Evolutionary conservation across 805 yeast species (phyloP).

Genomic region (Wickerhamomyces bovis): DNA sequence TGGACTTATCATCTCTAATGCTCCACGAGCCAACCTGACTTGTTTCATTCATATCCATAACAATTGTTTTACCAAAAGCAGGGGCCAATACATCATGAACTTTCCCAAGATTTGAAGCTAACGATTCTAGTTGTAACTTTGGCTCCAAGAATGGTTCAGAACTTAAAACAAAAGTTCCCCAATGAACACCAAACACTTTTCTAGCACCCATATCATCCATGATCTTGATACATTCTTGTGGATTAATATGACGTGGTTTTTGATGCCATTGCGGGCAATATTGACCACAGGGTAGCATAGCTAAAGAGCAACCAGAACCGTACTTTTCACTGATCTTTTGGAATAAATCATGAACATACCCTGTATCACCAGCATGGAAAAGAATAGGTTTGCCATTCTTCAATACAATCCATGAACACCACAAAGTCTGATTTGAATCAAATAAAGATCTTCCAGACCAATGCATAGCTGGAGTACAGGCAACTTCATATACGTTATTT

Average conservation of each 20-base stretch:
- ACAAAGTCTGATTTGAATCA: slow-evolving; percentile 75
- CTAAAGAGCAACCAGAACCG: slow-evolving; percentile 55
- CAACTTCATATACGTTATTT: slow-evolving; percentile 61
- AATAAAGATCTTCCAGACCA: slow-evolving; percentile 88
- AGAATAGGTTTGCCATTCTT: slow-evolving; percentile 64
- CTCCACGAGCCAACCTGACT: slow-evolving; percentile 4
- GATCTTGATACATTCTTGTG: slow-evolving; percentile 67
- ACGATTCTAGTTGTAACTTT: slow-evolving; percentile 45
- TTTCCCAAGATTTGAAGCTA: slow-evolving; percentile 38
- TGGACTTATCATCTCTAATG: slow-evolving; percentile 26
- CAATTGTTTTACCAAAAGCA: slow-evolving; percentile 66
- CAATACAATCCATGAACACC: slow-evolving; percentile 82
- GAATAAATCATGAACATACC: slow-evolving; percentile 74
- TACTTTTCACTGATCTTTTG: slow-evolving; percentile 53
- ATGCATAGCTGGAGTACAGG: slow-evolving; percentile 92
- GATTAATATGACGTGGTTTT: slow-evolving; percentile 80
- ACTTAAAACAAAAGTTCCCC: slow-evolving; percentile 92
- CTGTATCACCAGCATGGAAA: slow-evolving; percentile 95
- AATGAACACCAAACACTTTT: slow-evolving; percentile 81
- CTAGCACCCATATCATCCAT: slow-evolving; percentile 55
- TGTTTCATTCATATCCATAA: slow-evolving; percentile 29
- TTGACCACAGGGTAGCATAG: slow-evolving; percentile 89
- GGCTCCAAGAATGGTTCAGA: slow-evolving; percentile 89
- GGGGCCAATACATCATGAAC: slow-evolving; percentile 51
- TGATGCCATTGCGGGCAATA: slow-evolving; percentile 95